A percentile compares a stretch with the other conserved stretches of the same genome.
Conservation (phyloP, 305 asterid genomes). For the Solanum aculeatissimum region DNA sequence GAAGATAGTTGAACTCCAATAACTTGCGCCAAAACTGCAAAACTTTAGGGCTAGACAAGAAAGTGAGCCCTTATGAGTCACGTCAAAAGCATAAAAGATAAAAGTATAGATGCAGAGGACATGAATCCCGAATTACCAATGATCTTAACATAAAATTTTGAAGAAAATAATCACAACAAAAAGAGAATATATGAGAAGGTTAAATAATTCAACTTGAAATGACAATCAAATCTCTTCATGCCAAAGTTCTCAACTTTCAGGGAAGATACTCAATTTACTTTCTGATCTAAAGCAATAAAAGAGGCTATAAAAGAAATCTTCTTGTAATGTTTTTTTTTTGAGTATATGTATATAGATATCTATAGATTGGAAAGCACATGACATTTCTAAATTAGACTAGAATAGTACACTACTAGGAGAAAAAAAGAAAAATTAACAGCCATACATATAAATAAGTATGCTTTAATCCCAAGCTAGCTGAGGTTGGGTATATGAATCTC, state of each 20-base stretch:
- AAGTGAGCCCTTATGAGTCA: background rate
- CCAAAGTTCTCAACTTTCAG: background rate
- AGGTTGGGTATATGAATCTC: background rate
- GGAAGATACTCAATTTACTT: background rate
- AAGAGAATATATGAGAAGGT: background rate
- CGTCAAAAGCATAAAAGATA: background rate
- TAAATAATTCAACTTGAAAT: background rate
- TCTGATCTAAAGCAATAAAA: background rate
- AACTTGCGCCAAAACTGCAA: background rate
- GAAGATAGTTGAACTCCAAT: background rate
- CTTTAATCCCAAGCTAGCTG: background rate
- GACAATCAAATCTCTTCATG: background rate
- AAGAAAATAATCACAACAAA: background rate
- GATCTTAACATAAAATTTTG: background rate
- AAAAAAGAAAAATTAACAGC: background rate
- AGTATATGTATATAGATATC: background rate
- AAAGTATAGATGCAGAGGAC: background rate
- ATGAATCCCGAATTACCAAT: background rate
- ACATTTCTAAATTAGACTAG: background rate
- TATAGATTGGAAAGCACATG: background rate
- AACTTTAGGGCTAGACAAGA: background rate
- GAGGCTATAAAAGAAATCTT: background rate
- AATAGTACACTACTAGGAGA: background rate
- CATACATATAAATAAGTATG: background rate
- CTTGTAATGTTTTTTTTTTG: background rate